Evolutionary conservation across 2,329 filamentous ascomycete genomes (phyloP).

Genomic region (Chalara sp.): DNA sequence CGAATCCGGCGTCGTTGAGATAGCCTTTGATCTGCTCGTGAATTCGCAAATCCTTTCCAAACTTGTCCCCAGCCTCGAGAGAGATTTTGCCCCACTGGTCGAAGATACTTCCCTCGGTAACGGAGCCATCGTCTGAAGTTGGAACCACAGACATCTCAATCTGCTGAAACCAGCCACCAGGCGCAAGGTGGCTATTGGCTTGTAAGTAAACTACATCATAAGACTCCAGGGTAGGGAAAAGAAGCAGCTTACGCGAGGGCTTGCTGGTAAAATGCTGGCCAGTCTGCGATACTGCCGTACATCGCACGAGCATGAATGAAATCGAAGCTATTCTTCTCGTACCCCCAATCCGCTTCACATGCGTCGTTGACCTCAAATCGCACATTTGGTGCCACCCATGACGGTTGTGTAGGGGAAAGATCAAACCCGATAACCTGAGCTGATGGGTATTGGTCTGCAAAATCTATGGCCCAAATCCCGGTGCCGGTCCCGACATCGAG

Average conservation of each 20-base stretch:
- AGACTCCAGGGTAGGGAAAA: neutral
- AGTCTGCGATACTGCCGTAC: slow-evolving; percentile 50
- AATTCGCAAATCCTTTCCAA: slow-evolving; percentile 31
- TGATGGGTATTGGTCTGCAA: slow-evolving; percentile 26
- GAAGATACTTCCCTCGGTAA: slow-evolving; percentile 25
- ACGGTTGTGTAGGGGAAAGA: slow-evolving; percentile 29
- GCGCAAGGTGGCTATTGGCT: slow-evolving; percentile 24
- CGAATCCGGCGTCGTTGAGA: slow-evolving; percentile 23
- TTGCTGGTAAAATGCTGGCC: slow-evolving; percentile 45
- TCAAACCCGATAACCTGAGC: slow-evolving; percentile 26
- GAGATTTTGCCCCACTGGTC: slow-evolving; percentile 2
- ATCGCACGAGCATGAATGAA: slow-evolving; percentile 53
- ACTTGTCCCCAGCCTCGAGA: slow-evolving; percentile 30
- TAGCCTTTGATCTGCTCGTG: slow-evolving; percentile 15
- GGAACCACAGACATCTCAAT: slow-evolving; percentile 21
- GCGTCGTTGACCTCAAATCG: slow-evolving; percentile 60
- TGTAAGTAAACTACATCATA: neutral
- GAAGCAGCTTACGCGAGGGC: slow-evolving; percentile 33
- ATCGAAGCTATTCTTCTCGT: slow-evolving; percentile 43
- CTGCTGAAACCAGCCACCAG: slow-evolving; percentile 31
- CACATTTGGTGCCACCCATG: slow-evolving; percentile 52
- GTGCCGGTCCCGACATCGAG: slow-evolving; percentile 38
- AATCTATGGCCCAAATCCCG: slow-evolving; percentile 37
- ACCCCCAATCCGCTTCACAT: slow-evolving; percentile 33
- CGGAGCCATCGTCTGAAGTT: slow-evolving; percentile 39